phyloP scores from a whole-genome alignment of 1,284 basidiomycete genomes.

The Neotropicomus parvogracilis region DNA sequence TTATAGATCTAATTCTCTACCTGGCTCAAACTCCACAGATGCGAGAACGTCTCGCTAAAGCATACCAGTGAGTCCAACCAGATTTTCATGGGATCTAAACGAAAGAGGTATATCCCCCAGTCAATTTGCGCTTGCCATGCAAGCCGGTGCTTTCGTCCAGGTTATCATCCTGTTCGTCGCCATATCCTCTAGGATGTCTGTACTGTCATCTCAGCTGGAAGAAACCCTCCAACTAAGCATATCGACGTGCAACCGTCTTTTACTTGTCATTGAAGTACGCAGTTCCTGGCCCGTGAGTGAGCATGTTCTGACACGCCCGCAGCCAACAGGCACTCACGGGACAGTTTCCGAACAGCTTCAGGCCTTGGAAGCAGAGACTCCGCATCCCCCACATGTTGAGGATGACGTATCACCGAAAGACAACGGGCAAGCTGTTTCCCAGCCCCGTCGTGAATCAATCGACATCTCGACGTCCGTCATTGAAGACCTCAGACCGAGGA shows the following conservation, averaged over 20 bases:
- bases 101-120: conserved; percentile 34
- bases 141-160: conserved; percentile 68
- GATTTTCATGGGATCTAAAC: background rate
- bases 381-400: background rate
- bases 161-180: conserved; percentile 57
- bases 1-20: background rate
- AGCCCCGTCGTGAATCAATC: background rate
- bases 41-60: conserved; percentile 42
- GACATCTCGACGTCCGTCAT: background rate
- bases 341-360: background rate
- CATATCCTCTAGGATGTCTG: conserved; percentile 54
- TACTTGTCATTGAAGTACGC: conserved; percentile 28
- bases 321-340: conserved; percentile 17
- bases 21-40: conserved; percentile 39
- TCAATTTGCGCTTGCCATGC: conserved; percentile 58
- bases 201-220: conserved; percentile 45
- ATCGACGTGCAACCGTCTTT: conserved; percentile 28
- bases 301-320: conserved; percentile 9
- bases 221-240: conserved; percentile 35
- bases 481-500: background rate
- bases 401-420: conserved; percentile 15
- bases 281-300: background rate
- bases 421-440: conserved; percentile 11
- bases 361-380: background rate
- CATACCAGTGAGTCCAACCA: conserved; percentile 44